Evolutionary conservation across 345 rosid species (phyloP).

Genomic region (Acer campestre): DNA sequence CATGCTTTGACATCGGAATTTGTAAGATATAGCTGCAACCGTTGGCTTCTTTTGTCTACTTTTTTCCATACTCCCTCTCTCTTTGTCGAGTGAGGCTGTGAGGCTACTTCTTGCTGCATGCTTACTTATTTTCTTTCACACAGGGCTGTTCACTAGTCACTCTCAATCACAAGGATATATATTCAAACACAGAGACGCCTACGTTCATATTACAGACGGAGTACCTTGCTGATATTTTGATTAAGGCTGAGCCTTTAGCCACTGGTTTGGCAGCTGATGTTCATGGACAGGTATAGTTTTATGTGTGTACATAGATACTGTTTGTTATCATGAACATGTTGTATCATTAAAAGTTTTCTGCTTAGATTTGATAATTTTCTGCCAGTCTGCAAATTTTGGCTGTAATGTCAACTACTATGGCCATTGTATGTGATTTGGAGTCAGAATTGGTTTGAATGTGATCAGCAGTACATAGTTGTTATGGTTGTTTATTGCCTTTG

Average conservation of each 20-base stretch:
- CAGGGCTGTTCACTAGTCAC: conserved; percentile 76
- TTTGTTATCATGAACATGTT: not conserved
- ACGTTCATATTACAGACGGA: conserved; percentile 56
- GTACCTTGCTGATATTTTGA: conserved; percentile 71
- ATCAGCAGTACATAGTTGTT: not conserved
- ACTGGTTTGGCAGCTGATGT: conserved; percentile 94
- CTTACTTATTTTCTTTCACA: conserved; percentile 34
- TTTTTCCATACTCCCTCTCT: not conserved
- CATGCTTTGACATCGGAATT: conserved; percentile 69
- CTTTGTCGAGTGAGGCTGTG: not conserved
- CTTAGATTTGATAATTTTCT: not conserved
- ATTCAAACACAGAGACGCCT: conserved; percentile 56
- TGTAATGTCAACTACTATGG: not conserved
- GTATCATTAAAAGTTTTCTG: not conserved
- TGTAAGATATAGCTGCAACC: conserved; percentile 47
- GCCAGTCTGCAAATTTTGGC: not conserved
- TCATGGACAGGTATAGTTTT: conserved; percentile 75
- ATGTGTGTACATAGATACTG: not conserved
- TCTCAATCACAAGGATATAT: conserved; percentile 81
- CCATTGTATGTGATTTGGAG: not conserved
- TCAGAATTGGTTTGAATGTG: not conserved
- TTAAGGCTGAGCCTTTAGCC: conserved; percentile 81
- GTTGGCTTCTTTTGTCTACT: not conserved
- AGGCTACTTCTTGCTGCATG: not conserved
- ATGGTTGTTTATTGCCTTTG: not conserved